These are phyloP conservation scores for Hyaloperonospora brassicae DNA, from an alignment of 352 stramenopile species.

Conservation along the genomic window DNA sequence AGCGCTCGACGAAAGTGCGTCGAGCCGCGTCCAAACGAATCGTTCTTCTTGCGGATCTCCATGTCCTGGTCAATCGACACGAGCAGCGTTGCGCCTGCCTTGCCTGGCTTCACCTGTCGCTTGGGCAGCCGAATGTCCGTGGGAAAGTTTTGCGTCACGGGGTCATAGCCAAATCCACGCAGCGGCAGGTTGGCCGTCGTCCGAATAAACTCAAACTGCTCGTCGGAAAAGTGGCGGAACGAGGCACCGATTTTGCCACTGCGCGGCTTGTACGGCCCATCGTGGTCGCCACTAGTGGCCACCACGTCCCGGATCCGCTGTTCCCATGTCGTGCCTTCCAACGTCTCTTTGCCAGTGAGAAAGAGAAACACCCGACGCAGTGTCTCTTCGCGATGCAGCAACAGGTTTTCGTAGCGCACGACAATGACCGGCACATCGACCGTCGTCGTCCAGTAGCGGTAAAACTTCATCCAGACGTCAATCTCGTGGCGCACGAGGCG, in stretches of 20 bases:
- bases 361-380: slow-evolving; percentile 79
- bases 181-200: slow-evolving; percentile 71
- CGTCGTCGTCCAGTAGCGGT: slow-evolving; percentile 86
- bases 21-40: slow-evolving; percentile 67
- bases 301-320: slow-evolving; percentile 57
- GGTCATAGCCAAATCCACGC: slow-evolving; percentile 81
- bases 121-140: slow-evolving; percentile 57
- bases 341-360: slow-evolving; percentile 40
- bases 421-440: slow-evolving; percentile 87
- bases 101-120: slow-evolving; percentile 75
- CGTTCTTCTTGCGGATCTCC: slow-evolving; percentile 74
- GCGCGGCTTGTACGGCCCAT: slow-evolving; percentile 71
- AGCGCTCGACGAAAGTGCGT: slow-evolving; percentile 77
- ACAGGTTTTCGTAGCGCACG: slow-evolving; percentile 88
- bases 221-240: slow-evolving; percentile 74
- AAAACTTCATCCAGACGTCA: slow-evolving; percentile 87
- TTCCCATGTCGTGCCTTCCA: slow-evolving; percentile 77
- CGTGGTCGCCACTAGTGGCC: slow-evolving; percentile 45
- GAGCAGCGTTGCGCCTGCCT: slow-evolving; percentile 39
- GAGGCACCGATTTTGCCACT: slow-evolving; percentile 81
- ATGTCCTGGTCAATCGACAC: slow-evolving; percentile 51
- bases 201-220: slow-evolving; percentile 78
- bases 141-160: slow-evolving; percentile 71
- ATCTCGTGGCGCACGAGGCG: slow-evolving; percentile 87
- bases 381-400: slow-evolving; percentile 72